Base-by-base conservation (phyloP, 495 filamentous ascomycete species). In the Neurospora tetraspora region DNA sequence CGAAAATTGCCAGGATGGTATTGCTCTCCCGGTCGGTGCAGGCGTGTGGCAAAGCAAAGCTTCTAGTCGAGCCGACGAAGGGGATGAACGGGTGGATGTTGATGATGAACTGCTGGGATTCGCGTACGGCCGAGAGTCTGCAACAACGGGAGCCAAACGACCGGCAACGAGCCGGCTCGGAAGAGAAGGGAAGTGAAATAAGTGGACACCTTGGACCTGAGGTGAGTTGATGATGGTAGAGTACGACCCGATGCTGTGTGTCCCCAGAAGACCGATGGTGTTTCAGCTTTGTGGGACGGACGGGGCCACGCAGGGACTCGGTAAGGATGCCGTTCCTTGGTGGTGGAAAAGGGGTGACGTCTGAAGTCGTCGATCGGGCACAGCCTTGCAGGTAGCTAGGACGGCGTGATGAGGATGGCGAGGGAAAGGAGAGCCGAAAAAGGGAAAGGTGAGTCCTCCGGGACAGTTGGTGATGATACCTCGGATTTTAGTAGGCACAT, bases 361-460 rank as follows among this genome's bases (percentile, higher is more conserved):
- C 80, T 78, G 74, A 78, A 77, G 76, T 65, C 14, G 80, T 72
- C 73, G 81, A 84, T 81, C 82, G 82, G 71, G 79, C 77, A 78
- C 69, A 69, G 72, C 53, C 71, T 65, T 77, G 76, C 74, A 76
- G 74, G 37, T 65, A 65, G 3, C 27, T 34, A 65, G 53, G 53
- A 9, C 27, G 14, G 27, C 53, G 53, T 65, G 65, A 68, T 34
- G 43, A 70, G 39, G 31, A 36, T 27, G 47, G 37, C 37, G 38
- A 65, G 53, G 20, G 27, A 61, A 61, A 61, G 27, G 12, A 61
- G 53, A 34, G 53, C 53, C 23, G 53, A 61, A 31, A 61, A 31
- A 34, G 53, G 53, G 53, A 65, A 65, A 34, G 53, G 53, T 34
- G 27, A 65, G 53, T 34, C 27, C 53, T 53, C 38, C 23, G 39